phyloP scores from a whole-genome alignment of 257 asterid genomes.

The Primulina huaijiensis region DNA sequence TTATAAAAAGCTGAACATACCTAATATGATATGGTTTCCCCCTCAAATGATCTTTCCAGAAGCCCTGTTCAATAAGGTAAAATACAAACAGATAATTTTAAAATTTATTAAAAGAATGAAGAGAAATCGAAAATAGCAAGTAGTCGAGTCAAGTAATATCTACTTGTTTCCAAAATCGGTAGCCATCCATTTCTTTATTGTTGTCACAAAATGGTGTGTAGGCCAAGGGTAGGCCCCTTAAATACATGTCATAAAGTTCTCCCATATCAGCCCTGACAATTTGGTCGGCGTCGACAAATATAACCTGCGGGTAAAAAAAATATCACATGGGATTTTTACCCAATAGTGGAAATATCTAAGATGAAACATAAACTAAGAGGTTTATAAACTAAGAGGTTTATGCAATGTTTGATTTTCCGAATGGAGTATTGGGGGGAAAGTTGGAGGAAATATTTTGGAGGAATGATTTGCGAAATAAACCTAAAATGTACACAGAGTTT shows the following conservation, averaged over 20 bases:
- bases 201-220: conserved; percentile 98
- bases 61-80: conserved; percentile 62
- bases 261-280: conserved; percentile 96
- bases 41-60: conserved; percentile 97
- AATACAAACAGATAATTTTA: conserved; percentile 13
- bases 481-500: no score
- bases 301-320: conserved; percentile 60
- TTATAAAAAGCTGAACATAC: conserved; percentile 30
- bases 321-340: conserved; percentile 13
- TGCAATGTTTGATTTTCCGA: neutral
- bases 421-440: no score
- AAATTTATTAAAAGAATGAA: conserved; percentile 8
- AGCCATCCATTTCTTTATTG: conserved; percentile 99
- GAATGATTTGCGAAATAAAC: no score
- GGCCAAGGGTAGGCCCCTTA: conserved; percentile 84
- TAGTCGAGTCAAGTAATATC: conserved; percentile 7
- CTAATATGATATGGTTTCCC: conserved; percentile 97
- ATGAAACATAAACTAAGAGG: conserved; percentile 18
- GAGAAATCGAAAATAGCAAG: conserved; percentile 7
- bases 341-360: conserved; percentile 18
- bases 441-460: no score
- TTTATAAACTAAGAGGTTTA: conserved; percentile 11
- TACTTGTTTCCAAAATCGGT: conserved; percentile 96
- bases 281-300: conserved; percentile 97
- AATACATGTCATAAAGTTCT: conserved; percentile 92